A percentile compares a stretch with the other conserved stretches of the same genome.
Evolutionary conservation across 352 stramenopile genomes (phyloP).

Genomic region (Pythium rhizo-oryzae): DNA sequence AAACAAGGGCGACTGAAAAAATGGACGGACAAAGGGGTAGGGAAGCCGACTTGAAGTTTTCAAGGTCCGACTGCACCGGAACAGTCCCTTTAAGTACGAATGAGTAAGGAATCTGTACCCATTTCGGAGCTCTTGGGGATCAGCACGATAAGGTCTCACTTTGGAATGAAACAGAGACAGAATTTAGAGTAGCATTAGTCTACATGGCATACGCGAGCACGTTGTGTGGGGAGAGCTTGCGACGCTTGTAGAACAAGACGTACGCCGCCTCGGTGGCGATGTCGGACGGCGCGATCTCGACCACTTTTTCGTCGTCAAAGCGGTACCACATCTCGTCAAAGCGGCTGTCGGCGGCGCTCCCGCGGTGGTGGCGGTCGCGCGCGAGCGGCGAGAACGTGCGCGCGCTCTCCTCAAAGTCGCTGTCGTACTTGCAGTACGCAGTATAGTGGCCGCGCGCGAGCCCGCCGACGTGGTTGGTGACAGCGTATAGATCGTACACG

Average conservation of each 20-base stretch:
- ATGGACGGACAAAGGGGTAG: slow-evolving; percentile 20
- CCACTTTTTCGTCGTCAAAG: slow-evolving; percentile 85
- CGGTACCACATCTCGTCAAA: slow-evolving; percentile 74
- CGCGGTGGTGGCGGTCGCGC: slow-evolving; percentile 24
- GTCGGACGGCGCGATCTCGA: slow-evolving; percentile 68
- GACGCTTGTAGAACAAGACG: slow-evolving; percentile 92
- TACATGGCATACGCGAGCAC: slow-evolving; percentile 68
- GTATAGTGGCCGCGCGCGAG: slow-evolving; percentile 97
- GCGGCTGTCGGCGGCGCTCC: slow-evolving; percentile 36
- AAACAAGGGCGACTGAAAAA: slow-evolving; percentile 31
- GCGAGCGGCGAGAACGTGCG: slow-evolving; percentile 44
- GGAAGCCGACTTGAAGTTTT: slow-evolving; percentile 4
- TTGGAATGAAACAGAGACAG: too few species aligned
- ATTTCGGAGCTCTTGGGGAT: background rate
- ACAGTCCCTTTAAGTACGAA: slow-evolving; percentile 13
- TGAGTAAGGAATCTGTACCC: background rate
- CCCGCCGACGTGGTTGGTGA: slow-evolving; percentile 97
- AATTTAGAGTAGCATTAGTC: background rate
- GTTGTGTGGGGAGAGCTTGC: slow-evolving; percentile 70
- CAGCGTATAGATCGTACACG: slow-evolving; percentile 96
- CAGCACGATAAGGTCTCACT: too few species aligned
- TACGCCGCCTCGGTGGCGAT: slow-evolving; percentile 88
- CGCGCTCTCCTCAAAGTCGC: slow-evolving; percentile 62
- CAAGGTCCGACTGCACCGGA: background rate
- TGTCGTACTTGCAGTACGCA: slow-evolving; percentile 77